These are phyloP conservation scores for Phialophora verrucosa DNA, from an alignment of 2,329 filamentous ascomycete genomes.

Conservation along the genomic window DNA sequence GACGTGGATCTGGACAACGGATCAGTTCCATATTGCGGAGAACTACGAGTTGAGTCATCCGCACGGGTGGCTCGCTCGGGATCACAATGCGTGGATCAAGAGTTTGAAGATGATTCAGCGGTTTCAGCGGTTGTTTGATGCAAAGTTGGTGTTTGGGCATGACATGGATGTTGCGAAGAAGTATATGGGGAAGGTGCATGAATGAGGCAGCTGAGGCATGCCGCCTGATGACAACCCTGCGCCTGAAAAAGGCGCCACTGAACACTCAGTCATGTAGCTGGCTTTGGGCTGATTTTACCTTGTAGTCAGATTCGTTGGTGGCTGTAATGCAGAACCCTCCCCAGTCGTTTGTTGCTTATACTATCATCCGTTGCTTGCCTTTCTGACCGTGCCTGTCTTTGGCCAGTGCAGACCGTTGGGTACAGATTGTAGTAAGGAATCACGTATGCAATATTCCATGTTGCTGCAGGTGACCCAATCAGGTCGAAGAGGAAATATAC, in stretches of 20 bases:
- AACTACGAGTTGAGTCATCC: slow-evolving; percentile 47
- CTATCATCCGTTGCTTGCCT: neutral
- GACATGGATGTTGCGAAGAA: slow-evolving; percentile 38
- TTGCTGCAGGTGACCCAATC: neutral
- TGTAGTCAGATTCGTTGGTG: neutral
- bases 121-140: slow-evolving; percentile 44
- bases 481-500: neutral
- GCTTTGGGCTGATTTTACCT: neutral
- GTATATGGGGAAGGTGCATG: slow-evolving; percentile 30
- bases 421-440: neutral
- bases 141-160: slow-evolving; percentile 46
- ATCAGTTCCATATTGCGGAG: slow-evolving; percentile 50
- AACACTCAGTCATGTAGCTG: neutral
- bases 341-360: too few species aligned
- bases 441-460: neutral
- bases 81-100: slow-evolving; percentile 48
- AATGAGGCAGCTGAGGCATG: slow-evolving; percentile 7
- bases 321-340: neutral
- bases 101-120: slow-evolving; percentile 45
- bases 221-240: neutral
- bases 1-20: slow-evolving; percentile 50
- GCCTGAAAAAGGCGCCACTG: neutral
- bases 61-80: slow-evolving; percentile 47
- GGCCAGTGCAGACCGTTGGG: neutral
- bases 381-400: neutral